Evolutionary conservation across 768 basidiomycete genomes (phyloP).

Genomic region (Mycena alexandri): DNA sequence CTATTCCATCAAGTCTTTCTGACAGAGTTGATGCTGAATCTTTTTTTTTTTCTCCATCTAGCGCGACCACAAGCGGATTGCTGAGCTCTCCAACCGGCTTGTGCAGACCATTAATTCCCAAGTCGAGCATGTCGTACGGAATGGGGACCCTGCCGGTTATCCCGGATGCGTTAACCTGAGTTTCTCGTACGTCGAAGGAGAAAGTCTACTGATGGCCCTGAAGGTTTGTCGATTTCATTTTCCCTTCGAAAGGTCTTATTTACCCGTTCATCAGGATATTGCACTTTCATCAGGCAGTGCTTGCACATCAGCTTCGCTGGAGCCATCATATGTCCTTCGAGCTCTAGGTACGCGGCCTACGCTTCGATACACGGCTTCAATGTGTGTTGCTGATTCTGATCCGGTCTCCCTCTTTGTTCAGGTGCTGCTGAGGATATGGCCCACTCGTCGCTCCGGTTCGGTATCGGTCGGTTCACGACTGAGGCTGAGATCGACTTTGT

Average conservation of each 20-base stretch:
- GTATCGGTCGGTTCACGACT: slow-evolving; percentile 97
- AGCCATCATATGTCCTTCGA: slow-evolving; percentile 97
- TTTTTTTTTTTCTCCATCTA: slow-evolving; percentile 53
- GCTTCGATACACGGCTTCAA: neutral
- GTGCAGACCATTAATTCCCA: slow-evolving; percentile 83
- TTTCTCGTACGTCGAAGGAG: slow-evolving; percentile 97
- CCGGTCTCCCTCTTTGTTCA: slow-evolving; percentile 41
- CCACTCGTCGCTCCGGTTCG: slow-evolving; percentile 96
- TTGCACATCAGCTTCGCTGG: slow-evolving; percentile 97
- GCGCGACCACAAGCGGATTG: slow-evolving; percentile 85
- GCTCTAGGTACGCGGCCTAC: slow-evolving; percentile 75
- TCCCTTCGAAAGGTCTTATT: neutral
- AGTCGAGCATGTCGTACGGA: slow-evolving; percentile 93
- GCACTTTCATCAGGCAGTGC: slow-evolving; percentile 98
- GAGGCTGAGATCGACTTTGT: slow-evolving; percentile 98
- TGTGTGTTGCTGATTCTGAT: neutral
- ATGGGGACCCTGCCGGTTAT: slow-evolving; percentile 93
- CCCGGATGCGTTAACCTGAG: slow-evolving; percentile 96
- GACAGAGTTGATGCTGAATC: slow-evolving; percentile 28
- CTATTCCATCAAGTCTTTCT: neutral
- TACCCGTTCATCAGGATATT: slow-evolving; percentile 73
- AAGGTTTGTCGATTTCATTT: slow-evolving; percentile 68
- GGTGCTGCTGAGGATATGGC: slow-evolving; percentile 99
- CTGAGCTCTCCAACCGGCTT: slow-evolving; percentile 82
- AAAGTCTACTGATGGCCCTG: slow-evolving; percentile 96